phyloP scores from a whole-genome alignment of 306 rosid species.

The Alnus rubra region DNA sequence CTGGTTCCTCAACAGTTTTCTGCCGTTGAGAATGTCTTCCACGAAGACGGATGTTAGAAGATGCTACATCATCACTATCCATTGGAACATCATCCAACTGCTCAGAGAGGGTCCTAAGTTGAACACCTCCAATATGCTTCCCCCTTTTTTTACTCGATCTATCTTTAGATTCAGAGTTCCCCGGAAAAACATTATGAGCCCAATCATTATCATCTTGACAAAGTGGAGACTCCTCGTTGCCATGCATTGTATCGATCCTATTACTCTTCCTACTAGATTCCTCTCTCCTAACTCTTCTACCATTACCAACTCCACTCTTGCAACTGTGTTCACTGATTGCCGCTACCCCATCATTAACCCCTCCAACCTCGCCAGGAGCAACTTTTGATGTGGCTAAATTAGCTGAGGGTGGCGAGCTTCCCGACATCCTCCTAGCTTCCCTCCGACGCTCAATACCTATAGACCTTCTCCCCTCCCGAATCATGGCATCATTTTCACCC shows the following conservation, averaged over 20 bases:
- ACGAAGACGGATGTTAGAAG: slow-evolving; percentile 63
- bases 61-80: slow-evolving; percentile 82
- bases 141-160: slow-evolving; percentile 69
- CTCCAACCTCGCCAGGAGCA: slow-evolving; percentile 63
- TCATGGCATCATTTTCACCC: slow-evolving; percentile 55
- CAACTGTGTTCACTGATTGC: slow-evolving; percentile 58
- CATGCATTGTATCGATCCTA: slow-evolving; percentile 54
- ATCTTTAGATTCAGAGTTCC: slow-evolving; percentile 67
- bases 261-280: slow-evolving; percentile 69
- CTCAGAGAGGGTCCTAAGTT: slow-evolving; percentile 71
- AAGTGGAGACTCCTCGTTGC: slow-evolving; percentile 52
- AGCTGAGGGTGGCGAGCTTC: slow-evolving; percentile 67
- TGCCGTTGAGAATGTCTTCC: slow-evolving; percentile 56
- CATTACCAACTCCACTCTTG: slow-evolving; percentile 61
- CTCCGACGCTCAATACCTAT: slow-evolving; percentile 65
- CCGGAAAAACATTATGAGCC: slow-evolving; percentile 52
- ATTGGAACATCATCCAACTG: slow-evolving; percentile 62
- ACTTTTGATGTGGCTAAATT: slow-evolving; percentile 66
- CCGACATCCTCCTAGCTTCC: slow-evolving; percentile 63
- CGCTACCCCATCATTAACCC: slow-evolving; percentile 42
- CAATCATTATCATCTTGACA: slow-evolving; percentile 47
- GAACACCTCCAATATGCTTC: slow-evolving; percentile 59
- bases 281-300: slow-evolving; percentile 69
- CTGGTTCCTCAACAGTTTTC: slow-evolving; percentile 59
- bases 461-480: slow-evolving; percentile 79